Base-by-base conservation (phyloP, 768 basidiomycete genomes). In the Mycena galericulata region DNA sequence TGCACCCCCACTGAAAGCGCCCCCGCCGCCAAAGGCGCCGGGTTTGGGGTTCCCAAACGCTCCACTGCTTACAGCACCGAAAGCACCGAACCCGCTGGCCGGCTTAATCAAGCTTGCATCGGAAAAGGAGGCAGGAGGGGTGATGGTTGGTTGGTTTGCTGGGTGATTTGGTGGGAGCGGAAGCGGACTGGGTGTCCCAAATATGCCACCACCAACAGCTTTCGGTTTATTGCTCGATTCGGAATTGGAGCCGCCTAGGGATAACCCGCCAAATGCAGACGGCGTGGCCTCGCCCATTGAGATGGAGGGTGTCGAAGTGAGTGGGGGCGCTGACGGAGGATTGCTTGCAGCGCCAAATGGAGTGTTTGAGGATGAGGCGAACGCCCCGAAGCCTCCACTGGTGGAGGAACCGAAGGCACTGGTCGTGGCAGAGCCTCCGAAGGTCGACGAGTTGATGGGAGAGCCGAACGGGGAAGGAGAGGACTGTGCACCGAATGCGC, bases 1-100 rank as follows among this genome's bases (percentile, higher is more conserved):
- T 12, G 61, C 53, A 1, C 65, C 56, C 14, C 69, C 65, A 22
- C 62, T 54, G 54, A 72, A 75, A 18, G 71, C 69, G 17, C 84
- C 84, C 62, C 86, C 85, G 2, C 84, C 85, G 49, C 76, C 79
- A 70, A 82, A 80, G 1, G 75, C 70, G 17, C 46, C 24, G 1
- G 74, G 66, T 50, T 77, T 73, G 2, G 81, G 53, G 67, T 75
- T 79, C 24, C 76, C 72, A 60, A 84, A 84, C 6, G 79, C 79
- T 45, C 75, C 75, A 4, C 67, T 71, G 41, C 56, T 62, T 11
- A 66, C 58, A 27, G 66, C 65, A 32, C 64, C 69, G 29, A 79
- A 80, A 9, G 73, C 73, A 45, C 73, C 73, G 38, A 75, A 75
- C 8, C 71, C 72, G 18, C 49, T 40, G 26, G 68, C 68, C 10